Evolutionary conservation across 495 filamentous ascomycete genomes (phyloP).

Genomic region (Podospora pseudoanserina): DNA sequence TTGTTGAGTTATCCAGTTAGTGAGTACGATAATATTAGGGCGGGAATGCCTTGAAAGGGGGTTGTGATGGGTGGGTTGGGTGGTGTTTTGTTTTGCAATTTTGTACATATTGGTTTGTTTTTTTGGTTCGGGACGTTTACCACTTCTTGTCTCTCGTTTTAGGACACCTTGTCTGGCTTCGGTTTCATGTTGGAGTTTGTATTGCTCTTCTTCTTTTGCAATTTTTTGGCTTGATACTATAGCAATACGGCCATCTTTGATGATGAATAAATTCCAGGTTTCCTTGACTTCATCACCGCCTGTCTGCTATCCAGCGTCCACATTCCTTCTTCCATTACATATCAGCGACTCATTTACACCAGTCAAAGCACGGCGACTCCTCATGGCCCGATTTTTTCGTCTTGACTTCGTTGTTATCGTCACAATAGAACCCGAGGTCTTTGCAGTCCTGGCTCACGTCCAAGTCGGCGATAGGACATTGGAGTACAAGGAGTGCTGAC

Average conservation of each 20-base stretch:
- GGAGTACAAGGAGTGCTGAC: not conserved
- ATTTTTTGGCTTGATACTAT: not conserved
- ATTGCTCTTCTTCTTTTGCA: not conserved
- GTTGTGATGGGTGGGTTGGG: not conserved
- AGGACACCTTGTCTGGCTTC: not conserved
- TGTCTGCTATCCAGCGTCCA: not conserved
- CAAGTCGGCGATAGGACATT: not conserved
- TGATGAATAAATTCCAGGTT: too few relatives aligned
- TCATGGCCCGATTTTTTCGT: not conserved
- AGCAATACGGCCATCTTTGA: not conserved
- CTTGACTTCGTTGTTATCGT: not conserved
- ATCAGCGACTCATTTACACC: not conserved
- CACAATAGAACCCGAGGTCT: not conserved
- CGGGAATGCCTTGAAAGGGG: constrained; percentile 39
- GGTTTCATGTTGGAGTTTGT: not conserved
- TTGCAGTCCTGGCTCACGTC: not conserved
- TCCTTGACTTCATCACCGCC: not conserved
- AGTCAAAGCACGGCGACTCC: not conserved
- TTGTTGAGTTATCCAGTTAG: constrained; percentile 62
- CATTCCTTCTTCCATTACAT: not conserved
- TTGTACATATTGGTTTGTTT: not conserved
- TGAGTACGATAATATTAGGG: constrained; percentile 65
- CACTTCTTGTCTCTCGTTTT: not conserved
- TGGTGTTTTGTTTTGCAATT: not conserved
- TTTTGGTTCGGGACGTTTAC: not conserved